Percentiles rank a stretch among this genome's conserved stretches.
Conservation (phyloP, 176 grass and related monocot species). For the Carex parvula region DNA sequence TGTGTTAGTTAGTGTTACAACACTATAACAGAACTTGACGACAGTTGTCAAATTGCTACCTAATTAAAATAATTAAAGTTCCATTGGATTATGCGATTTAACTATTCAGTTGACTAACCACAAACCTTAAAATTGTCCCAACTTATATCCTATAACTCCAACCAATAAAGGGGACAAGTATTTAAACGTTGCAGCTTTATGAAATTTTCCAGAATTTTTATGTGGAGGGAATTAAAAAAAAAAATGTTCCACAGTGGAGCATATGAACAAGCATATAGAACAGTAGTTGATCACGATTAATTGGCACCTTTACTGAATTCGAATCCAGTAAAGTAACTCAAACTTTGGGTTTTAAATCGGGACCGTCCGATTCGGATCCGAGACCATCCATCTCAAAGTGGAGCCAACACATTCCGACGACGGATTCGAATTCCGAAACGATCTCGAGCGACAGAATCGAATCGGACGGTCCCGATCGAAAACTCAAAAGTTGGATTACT, state of each 20-base stretch:
- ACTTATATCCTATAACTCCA: not conserved
- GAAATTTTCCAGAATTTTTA: not conserved
- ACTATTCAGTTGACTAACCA: not conserved
- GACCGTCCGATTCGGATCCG: too few species aligned
- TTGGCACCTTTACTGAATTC: slow-evolving; percentile 6
- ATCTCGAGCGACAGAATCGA: too few species aligned
- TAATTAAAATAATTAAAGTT: not conserved
- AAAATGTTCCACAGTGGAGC: slow-evolving; percentile 2
- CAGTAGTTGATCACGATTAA: slow-evolving; percentile 17
- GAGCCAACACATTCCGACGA: too few species aligned
- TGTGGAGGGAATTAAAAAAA: not conserved
- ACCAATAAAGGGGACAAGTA: not conserved
- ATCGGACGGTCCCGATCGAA: too few species aligned
- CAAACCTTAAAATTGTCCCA: not conserved
- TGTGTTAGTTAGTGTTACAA: not conserved
- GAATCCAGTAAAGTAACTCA: too few species aligned
- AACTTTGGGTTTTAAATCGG: too few species aligned
- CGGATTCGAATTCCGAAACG: too few species aligned
- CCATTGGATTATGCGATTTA: not conserved
- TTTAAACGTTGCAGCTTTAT: not conserved
- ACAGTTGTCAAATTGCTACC: not conserved
- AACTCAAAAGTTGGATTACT: too few species aligned
- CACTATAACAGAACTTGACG: not conserved
- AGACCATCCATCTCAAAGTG: too few species aligned
- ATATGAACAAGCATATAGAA: slow-evolving; percentile 17